Evolutionary conservation across 2,329 filamentous ascomycete genomes (phyloP).

Genomic region (Microascus cirrosus): DNA sequence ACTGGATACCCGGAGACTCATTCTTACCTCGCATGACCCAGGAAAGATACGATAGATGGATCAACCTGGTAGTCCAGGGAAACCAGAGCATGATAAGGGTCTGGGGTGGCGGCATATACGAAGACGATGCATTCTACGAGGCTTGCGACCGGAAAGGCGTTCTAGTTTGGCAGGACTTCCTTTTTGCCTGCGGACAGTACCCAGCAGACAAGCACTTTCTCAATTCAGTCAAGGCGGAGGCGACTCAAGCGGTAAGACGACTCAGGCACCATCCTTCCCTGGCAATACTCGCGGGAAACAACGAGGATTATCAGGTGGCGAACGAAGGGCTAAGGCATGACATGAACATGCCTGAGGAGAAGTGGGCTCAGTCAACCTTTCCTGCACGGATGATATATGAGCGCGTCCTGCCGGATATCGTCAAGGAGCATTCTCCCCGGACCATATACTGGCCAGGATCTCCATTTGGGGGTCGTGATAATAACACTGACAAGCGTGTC

Average conservation of each 20-base stretch:
- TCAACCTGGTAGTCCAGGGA: slow-evolving; percentile 64
- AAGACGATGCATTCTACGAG: slow-evolving; percentile 57
- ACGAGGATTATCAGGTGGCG: slow-evolving; percentile 73
- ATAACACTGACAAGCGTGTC: slow-evolving; percentile 54
- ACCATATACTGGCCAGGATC: slow-evolving; percentile 65
- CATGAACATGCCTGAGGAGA: slow-evolving; percentile 66
- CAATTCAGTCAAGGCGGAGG: slow-evolving; percentile 48
- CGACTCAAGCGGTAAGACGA: slow-evolving; percentile 48
- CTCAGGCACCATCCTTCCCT: slow-evolving; percentile 54
- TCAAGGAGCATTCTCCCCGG: slow-evolving; percentile 46
- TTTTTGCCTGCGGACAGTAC: slow-evolving; percentile 58
- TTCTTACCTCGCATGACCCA: slow-evolving; percentile 61
- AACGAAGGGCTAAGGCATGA: slow-evolving; percentile 58
- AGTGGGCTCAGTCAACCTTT: slow-evolving; percentile 67
- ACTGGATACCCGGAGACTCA: slow-evolving; percentile 78
- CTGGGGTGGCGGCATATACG: slow-evolving; percentile 65
- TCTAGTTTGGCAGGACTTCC: slow-evolving; percentile 63
- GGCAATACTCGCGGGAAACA: slow-evolving; percentile 70
- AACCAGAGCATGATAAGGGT: slow-evolving; percentile 74
- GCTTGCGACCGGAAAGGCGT: slow-evolving; percentile 57
- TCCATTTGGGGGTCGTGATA: slow-evolving; percentile 44
- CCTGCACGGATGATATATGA: slow-evolving; percentile 72
- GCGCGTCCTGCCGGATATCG: slow-evolving; percentile 56
- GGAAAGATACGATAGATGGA: slow-evolving; percentile 61
- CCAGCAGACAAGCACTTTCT: slow-evolving; percentile 50